Conservation (phyloP, 257 asterid genomes). For the Nicotiana benthamiana region DNA sequence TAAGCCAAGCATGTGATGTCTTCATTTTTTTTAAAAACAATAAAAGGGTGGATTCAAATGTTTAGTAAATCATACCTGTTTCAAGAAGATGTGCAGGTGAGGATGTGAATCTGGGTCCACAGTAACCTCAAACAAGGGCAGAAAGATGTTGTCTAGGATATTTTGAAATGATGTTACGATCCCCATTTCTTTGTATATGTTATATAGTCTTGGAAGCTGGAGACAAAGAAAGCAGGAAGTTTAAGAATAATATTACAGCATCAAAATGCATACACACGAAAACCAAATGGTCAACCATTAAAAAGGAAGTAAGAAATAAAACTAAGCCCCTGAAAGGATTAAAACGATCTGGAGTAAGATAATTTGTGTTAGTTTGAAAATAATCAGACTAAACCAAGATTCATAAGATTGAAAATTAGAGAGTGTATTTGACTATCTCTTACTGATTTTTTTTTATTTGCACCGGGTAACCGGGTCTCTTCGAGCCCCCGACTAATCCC, state of each 20-base stretch:
- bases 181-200: constrained; percentile 96
- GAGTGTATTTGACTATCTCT: not conserved
- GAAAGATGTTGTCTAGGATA: constrained; percentile 90
- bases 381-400: not conserved
- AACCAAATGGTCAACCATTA: not conserved
- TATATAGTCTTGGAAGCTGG: constrained; percentile 97
- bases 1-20: not conserved
- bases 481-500: too few species aligned
- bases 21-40: not conserved
- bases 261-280: not conserved
- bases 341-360: not conserved
- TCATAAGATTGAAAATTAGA: not conserved
- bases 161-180: constrained; percentile 95
- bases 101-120: constrained; percentile 98
- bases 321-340: not conserved
- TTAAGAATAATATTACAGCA: constrained; percentile 11
- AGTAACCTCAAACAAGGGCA: constrained; percentile 92
- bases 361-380: not conserved
- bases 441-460: too few species aligned
- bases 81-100: constrained; percentile 82
- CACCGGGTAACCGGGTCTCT: too few species aligned
- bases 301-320: not conserved
- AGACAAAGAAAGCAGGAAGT: constrained; percentile 17
- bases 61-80: constrained; percentile 51
- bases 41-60: not conserved